Evolutionary conservation across 2,329 filamentous ascomycete species (phyloP).

Genomic region (Ceratocystis colombiana): DNA sequence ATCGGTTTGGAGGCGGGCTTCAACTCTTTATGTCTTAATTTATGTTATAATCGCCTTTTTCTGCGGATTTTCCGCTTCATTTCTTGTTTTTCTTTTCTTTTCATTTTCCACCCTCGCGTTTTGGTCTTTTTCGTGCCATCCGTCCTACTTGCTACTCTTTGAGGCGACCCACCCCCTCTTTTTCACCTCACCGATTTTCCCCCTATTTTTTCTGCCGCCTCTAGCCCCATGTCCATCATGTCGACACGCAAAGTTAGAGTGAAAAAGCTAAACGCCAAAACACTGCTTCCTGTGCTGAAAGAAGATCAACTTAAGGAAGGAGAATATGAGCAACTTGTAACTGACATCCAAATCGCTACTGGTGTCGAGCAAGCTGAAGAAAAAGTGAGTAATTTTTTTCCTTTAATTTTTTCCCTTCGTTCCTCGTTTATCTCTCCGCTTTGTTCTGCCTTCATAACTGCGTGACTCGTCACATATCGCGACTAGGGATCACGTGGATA

Average conservation of each 20-base stretch:
- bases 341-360: slow-evolving; percentile 78
- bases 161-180: slow-evolving; percentile 30
- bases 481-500: slow-evolving; percentile 40
- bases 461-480: slow-evolving; percentile 26
- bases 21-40: slow-evolving; percentile 25
- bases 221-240: slow-evolving; percentile 39
- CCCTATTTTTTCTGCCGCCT: slow-evolving; percentile 22
- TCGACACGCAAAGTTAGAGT: slow-evolving; percentile 62
- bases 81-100: slow-evolving; percentile 43
- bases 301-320: slow-evolving; percentile 82
- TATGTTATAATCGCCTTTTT: slow-evolving; percentile 24
- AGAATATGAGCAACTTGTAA: slow-evolving; percentile 77
- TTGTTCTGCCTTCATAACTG: background rate
- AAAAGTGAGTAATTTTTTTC: slow-evolving; percentile 60
- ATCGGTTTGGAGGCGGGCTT: slow-evolving; percentile 16
- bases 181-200: slow-evolving; percentile 32
- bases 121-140: slow-evolving; percentile 32
- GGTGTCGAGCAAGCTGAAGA: slow-evolving; percentile 96
- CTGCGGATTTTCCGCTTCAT: slow-evolving; percentile 31
- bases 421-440: background rate
- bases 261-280: slow-evolving; percentile 89
- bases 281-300: slow-evolving; percentile 72
- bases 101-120: slow-evolving; percentile 41
- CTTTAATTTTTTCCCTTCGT: slow-evolving; percentile 28
- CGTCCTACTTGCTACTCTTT: slow-evolving; percentile 30